Evolutionary conservation across 1,139 yeast species (phyloP).

Genomic region (Taiozyma sp.): DNA sequence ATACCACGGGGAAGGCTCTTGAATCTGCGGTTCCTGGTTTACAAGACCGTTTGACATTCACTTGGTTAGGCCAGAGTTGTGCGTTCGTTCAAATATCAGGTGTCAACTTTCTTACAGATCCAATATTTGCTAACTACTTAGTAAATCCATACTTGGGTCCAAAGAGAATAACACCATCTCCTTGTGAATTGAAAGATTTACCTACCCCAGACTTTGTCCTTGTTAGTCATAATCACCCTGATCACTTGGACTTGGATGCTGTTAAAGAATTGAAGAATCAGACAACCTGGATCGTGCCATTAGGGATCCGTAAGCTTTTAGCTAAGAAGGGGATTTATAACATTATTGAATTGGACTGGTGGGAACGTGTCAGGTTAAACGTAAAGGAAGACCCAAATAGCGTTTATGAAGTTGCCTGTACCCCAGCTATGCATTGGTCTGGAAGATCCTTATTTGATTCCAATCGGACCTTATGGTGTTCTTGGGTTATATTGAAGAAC

Average conservation of each 20-base stretch:
- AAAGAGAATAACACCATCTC: slow-evolving; percentile 68
- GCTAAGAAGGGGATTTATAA: slow-evolving; percentile 42
- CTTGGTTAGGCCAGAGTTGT: slow-evolving; percentile 96
- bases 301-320: slow-evolving; percentile 64
- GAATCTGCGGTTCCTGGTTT: slow-evolving; percentile 29
- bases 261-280: slow-evolving; percentile 52
- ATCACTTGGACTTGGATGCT: slow-evolving; percentile 68
- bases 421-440: slow-evolving; percentile 98
- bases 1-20: slow-evolving; percentile 5
- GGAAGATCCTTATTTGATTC: slow-evolving; percentile 78
- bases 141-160: slow-evolving; percentile 72
- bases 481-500: slow-evolving; percentile 64
- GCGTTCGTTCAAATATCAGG: slow-evolving; percentile 69
- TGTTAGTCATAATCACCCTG: slow-evolving; percentile 95
- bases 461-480: slow-evolving; percentile 83
- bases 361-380: slow-evolving; percentile 61
- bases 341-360: slow-evolving; percentile 83
- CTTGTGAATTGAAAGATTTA: slow-evolving; percentile 60
- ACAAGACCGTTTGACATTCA: slow-evolving; percentile 52
- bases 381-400: slow-evolving; percentile 33
- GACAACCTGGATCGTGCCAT: slow-evolving; percentile 76
- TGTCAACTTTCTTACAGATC: slow-evolving; percentile 78
- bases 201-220: slow-evolving; percentile 66
- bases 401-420: slow-evolving; percentile 74
- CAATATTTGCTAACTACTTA: slow-evolving; percentile 68